A percentile compares a stretch with the other conserved stretches of the same genome.
phyloP scores from a whole-genome alignment of 768 basidiomycete genomes.

The Xerocomus brunneocitrinus region DNA sequence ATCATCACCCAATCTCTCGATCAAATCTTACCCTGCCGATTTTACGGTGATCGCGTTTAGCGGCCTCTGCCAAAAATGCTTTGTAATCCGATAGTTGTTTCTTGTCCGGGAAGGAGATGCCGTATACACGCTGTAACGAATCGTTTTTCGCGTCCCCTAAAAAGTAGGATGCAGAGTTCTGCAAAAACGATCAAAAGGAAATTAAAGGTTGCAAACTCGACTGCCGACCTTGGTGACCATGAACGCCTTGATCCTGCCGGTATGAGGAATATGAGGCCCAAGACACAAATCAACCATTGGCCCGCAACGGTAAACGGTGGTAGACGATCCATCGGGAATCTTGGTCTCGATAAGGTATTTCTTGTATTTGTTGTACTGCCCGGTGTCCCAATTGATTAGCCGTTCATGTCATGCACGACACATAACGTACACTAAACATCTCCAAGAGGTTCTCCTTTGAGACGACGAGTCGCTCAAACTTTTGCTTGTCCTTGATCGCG shows the following conservation, averaged over 20 bases:
- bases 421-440: slow-evolving; percentile 85
- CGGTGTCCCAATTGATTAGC: slow-evolving; percentile 5
- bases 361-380: slow-evolving; percentile 98
- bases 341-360: slow-evolving; percentile 92
- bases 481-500: slow-evolving; percentile 94
- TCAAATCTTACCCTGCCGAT: slow-evolving; percentile 68
- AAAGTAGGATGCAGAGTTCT: slow-evolving; percentile 99
- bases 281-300: slow-evolving; percentile 97
- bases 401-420: neutral
- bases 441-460: slow-evolving; percentile 93
- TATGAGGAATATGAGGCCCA: slow-evolving; percentile 97
- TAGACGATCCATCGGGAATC: slow-evolving; percentile 92
- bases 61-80: slow-evolving; percentile 91
- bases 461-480: slow-evolving; percentile 90
- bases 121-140: slow-evolving; percentile 92
- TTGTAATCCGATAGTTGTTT: slow-evolving; percentile 95
- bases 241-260: slow-evolving; percentile 95
- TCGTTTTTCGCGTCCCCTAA: slow-evolving; percentile 91
- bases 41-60: slow-evolving; percentile 95
- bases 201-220: neutral
- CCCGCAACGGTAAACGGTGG: slow-evolving; percentile 97
- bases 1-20: neutral
- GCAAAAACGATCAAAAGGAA: slow-evolving; percentile 1
- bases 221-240: slow-evolving; percentile 84
- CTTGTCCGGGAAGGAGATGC: slow-evolving; percentile 98